phyloP scores from a whole-genome alignment of 2,329 filamentous ascomycete genomes.

The Thermothelomyces thermophilus region DNA sequence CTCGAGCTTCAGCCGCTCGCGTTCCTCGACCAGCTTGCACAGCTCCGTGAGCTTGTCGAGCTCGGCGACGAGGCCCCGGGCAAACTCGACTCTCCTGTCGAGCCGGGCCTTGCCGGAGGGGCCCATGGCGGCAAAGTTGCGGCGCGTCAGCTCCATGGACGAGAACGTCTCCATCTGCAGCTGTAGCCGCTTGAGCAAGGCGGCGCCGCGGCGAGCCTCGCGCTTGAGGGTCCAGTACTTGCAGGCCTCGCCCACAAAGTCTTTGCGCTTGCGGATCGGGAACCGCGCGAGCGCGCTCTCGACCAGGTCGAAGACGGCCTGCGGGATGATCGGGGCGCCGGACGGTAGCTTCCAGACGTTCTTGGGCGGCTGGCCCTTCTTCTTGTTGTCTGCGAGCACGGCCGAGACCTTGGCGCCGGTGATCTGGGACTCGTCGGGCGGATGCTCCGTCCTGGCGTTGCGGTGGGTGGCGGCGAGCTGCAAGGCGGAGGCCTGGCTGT shows the following conservation, averaged over 20 bases:
- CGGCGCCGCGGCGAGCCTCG: conserved; percentile 84
- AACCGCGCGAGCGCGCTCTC: conserved; percentile 79
- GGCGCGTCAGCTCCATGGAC: conserved; percentile 91
- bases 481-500: conserved; percentile 77
- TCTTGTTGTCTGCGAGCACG: conserved; percentile 66
- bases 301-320: conserved; percentile 79
- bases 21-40: conserved; percentile 62
- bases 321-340: conserved; percentile 88
- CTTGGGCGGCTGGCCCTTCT: conserved; percentile 63
- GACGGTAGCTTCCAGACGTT: conserved; percentile 87
- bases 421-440: conserved; percentile 73
- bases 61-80: conserved; percentile 66
- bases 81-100: conserved; percentile 80
- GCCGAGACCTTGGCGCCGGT: conserved; percentile 76
- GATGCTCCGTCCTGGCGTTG: conserved; percentile 58
- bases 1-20: conserved; percentile 72
- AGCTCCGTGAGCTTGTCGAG: conserved; percentile 69
- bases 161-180: conserved; percentile 94
- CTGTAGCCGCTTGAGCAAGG: conserved; percentile 86
- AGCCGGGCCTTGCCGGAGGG: conserved; percentile 72
- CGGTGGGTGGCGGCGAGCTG: conserved; percentile 69
- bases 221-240: conserved; percentile 98
- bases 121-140: conserved; percentile 95
- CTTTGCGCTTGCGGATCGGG: conserved; percentile 72
- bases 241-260: conserved; percentile 87